phyloP scores from a whole-genome alignment of 2,329 filamentous ascomycete genomes.

The Pseudocercospora musae region DNA sequence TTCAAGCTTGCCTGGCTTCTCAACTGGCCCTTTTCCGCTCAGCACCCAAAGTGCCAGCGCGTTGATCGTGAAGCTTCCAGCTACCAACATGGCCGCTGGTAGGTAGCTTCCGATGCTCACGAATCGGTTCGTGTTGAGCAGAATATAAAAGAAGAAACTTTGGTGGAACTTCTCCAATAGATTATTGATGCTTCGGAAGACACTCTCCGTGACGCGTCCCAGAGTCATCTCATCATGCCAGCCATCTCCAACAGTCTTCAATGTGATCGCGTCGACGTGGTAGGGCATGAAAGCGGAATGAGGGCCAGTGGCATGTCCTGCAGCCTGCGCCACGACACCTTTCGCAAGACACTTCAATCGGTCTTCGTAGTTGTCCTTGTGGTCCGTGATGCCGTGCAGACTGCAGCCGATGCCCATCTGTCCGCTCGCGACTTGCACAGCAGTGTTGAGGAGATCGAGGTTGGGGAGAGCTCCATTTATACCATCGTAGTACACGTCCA shows the following conservation, averaged over 20 bases:
- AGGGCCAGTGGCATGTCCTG: constrained; percentile 83
- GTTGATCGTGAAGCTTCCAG: constrained; percentile 92
- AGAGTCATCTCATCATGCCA: constrained; percentile 99
- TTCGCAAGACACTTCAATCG: constrained; percentile 83
- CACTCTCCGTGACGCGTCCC: constrained; percentile 81
- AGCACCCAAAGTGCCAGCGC: constrained; percentile 91
- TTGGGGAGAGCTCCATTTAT: constrained; percentile 95
- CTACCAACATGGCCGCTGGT: constrained; percentile 94
- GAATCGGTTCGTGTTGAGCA: constrained; percentile 88
- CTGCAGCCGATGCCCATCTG: constrained; percentile 87
- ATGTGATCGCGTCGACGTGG: constrained; percentile 90
- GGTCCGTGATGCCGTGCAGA: constrained; percentile 80
- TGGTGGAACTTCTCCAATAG: constrained; percentile 94
- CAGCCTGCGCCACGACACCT: constrained; percentile 86
- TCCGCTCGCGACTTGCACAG: constrained; percentile 78
- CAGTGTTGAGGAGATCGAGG: constrained; percentile 91
- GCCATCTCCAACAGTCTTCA: constrained; percentile 84
- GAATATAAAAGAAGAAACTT: constrained; percentile 98
- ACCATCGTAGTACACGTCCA: constrained; percentile 93
- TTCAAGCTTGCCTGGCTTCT: constrained; percentile 34
- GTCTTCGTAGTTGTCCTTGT: constrained; percentile 73
- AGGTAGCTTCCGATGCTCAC: constrained; percentile 98
- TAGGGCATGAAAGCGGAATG: constrained; percentile 98
- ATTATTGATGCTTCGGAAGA: constrained; percentile 93
- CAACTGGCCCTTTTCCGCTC: constrained; percentile 56